Evolutionary conservation across 257 asterid species (phyloP).

Genomic region (Mitragyna speciosa): DNA sequence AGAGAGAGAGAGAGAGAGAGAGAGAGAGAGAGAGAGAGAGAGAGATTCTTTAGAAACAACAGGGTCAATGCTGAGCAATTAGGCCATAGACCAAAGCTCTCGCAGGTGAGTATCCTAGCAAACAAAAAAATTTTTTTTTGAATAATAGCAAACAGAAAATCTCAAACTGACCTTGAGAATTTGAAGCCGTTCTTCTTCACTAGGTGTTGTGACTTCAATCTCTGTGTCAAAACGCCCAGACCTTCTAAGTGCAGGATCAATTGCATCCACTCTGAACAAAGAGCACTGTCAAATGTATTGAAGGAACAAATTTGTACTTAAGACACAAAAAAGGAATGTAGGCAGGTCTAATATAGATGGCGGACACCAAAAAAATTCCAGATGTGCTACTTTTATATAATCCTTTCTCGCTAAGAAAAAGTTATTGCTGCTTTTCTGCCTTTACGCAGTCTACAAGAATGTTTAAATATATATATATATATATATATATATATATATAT

Average conservation of each 20-base stretch:
- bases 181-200: slow-evolving; percentile 73
- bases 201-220: slow-evolving; percentile 91
- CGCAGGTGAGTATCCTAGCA: not conserved
- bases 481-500: too few species aligned
- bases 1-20: slow-evolving; percentile 16
- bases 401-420: not conserved
- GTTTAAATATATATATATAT: too few species aligned
- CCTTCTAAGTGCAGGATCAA: slow-evolving; percentile 94
- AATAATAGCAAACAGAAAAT: not conserved
- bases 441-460: not conserved
- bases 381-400: not conserved
- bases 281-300: not conserved
- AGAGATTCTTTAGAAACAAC: not conserved
- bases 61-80: not conserved
- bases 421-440: not conserved
- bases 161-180: slow-evolving; percentile 54
- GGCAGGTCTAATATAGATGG: not conserved
- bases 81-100: not conserved
- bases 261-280: slow-evolving; percentile 66
- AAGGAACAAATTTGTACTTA: not conserved
- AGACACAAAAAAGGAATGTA: not conserved
- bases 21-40: not conserved
- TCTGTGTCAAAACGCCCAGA: slow-evolving; percentile 95
- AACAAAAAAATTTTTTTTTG: not conserved
- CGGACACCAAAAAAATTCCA: not conserved